phyloP scores from a whole-genome alignment of 345 rosid species.

The Rhodamnia rubescens region DNA sequence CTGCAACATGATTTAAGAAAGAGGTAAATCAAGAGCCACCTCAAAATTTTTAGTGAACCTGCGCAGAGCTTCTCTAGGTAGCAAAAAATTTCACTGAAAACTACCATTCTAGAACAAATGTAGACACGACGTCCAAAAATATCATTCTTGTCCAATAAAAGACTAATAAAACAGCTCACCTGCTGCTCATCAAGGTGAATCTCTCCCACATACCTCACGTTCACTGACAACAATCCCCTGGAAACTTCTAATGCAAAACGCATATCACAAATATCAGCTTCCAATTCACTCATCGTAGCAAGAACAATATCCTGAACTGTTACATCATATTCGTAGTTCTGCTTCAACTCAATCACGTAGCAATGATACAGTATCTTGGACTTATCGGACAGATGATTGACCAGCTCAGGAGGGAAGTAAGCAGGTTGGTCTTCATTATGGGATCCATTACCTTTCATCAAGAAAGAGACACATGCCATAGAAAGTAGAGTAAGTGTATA shows the following conservation, averaged over 20 bases:
- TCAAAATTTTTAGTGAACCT: neutral
- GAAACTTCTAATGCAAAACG: slow-evolving; percentile 41
- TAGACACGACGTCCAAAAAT: neutral
- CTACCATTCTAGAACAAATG: neutral
- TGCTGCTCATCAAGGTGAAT: slow-evolving; percentile 20
- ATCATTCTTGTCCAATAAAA: neutral
- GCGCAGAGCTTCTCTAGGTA: neutral
- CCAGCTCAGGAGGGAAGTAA: slow-evolving; percentile 70
- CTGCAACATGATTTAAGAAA: slow-evolving; percentile 22
- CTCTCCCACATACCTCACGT: slow-evolving; percentile 34
- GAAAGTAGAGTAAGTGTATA: neutral
- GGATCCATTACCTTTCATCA: slow-evolving; percentile 21
- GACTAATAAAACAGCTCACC: slow-evolving; percentile 16
- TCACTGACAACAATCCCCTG: slow-evolving; percentile 36
- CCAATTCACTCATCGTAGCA: slow-evolving; percentile 34
- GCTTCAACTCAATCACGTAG: slow-evolving; percentile 46
- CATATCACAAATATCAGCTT: slow-evolving; percentile 24
- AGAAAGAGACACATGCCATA: neutral
- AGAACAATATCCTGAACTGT: slow-evolving; percentile 47
- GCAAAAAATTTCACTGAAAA: neutral
- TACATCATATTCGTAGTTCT: slow-evolving; percentile 23
- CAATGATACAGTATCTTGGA: slow-evolving; percentile 26
- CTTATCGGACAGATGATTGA: slow-evolving; percentile 8
- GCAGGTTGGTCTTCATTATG: slow-evolving; percentile 49
- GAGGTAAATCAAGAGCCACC: neutral